Base-by-base conservation (phyloP, 73 alveolate species). In the Paraurostyla sp. region DNA sequence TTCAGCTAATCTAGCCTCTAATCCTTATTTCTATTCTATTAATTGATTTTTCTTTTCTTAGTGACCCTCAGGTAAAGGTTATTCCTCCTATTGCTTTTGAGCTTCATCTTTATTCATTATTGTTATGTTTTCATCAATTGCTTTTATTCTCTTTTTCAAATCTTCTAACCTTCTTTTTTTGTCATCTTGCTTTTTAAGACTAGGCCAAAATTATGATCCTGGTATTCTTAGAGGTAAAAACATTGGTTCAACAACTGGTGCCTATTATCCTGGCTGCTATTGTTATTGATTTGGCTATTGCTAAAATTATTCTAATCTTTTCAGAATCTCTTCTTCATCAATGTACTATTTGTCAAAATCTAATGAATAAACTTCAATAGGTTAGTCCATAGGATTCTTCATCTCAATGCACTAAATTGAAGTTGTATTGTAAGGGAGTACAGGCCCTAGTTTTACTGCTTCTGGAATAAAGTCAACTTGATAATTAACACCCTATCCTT, bases 301-400 rank as follows among this genome's bases (percentile, higher is more conserved):
- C 76, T 78, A 91, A 80, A 97, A 95, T 33, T 87, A 92, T 49
- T 98, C 98, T 69, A 91, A 93, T 52, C 96, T 87, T 49, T 95
- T 94, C 58, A 98, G 87, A 32, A 97, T 96, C 80, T 98, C 99
- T 89, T 98, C 99, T 89, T 98, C 99, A 22, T 94, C 99, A 25
- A 90, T 51, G 91, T 93, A 97, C 83, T 95, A 86, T 62, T 93
- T 96, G 85, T 98, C 99, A 88, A 98, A 97, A 68, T 98, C 99
- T 22, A 96, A 69, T 29, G 98, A 92, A 81, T 94, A 98, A 0
- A 98, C 96, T 90, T 98, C 99, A 40, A 98, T 97, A 52, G 99
- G 97, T 13, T 93, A 89, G 30, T 96, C 99, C 94, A 98, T 97
- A 41, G 99, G 99, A 92, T 98, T 98, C 85, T 92, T 95, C 80